A percentile compares a stretch with the other conserved stretches of the same genome.
phyloP scores from a whole-genome alignment of 345 rosid genomes.

The Eucalyptus polybractea region DNA sequence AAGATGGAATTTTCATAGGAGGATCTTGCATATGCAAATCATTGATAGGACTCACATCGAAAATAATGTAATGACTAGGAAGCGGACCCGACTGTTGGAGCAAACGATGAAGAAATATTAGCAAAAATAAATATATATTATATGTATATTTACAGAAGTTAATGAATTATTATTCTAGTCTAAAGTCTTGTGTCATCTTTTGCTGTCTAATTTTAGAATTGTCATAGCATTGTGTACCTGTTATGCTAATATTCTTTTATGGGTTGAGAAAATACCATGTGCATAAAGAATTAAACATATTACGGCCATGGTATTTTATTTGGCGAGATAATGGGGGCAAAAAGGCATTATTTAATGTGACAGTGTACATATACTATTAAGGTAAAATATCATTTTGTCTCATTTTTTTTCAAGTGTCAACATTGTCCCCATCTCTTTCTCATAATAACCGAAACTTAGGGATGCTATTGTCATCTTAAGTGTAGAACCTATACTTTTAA shows the following conservation, averaged over 20 bases:
- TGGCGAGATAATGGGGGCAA: not conserved
- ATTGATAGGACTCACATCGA: not conserved
- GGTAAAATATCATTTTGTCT: too few relatives aligned
- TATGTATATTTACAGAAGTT: not conserved
- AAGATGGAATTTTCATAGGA: not conserved
- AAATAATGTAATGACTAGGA: not conserved
- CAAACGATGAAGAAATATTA: not conserved
- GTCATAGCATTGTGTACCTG: not conserved
- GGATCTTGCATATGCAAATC: not conserved
- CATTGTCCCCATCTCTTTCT: not conserved
- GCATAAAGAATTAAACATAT: not conserved
- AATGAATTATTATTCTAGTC: not conserved
- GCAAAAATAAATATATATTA: not conserved
- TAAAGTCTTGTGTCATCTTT: not conserved
- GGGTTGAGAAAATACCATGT: not conserved
- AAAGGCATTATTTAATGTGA: not conserved
- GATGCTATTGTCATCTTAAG: not conserved
- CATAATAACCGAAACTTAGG: not conserved
- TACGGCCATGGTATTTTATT: not conserved
- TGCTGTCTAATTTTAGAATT: not conserved
- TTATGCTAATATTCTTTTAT: not conserved
- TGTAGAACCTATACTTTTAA: not conserved
- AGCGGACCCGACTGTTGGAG: not conserved
- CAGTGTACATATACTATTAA: not conserved
- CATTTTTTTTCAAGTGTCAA: not conserved